These are phyloP conservation scores for Fusarium sp. DNA, from an alignment of 2,329 filamentous ascomycete genomes.

Conservation along the genomic window DNA sequence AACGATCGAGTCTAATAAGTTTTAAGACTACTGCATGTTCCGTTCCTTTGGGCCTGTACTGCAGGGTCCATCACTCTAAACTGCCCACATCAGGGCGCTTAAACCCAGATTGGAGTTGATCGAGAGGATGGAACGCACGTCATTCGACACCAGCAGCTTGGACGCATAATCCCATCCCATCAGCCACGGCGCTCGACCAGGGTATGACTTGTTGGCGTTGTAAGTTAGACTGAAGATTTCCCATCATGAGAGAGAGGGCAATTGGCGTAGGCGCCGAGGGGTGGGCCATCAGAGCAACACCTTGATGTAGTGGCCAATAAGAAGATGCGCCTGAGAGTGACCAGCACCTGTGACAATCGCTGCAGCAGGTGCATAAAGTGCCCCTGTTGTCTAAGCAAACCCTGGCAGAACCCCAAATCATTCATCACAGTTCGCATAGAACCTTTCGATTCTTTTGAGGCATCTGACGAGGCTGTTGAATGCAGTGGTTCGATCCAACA, in stretches of 20 bases:
- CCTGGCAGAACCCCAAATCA: constrained; percentile 22
- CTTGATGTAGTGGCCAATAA: constrained; percentile 26
- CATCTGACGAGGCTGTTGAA: constrained; percentile 45
- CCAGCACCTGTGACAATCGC: constrained; percentile 42
- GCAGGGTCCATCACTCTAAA: constrained; percentile 36
- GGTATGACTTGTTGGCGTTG: constrained; percentile 14
- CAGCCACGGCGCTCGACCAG: constrained; percentile 28
- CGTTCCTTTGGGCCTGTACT: constrained; percentile 35
- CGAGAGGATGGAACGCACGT: constrained; percentile 35
- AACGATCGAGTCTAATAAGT: neutral
- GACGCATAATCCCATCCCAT: constrained; percentile 15
- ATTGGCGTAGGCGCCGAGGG: constrained; percentile 34
- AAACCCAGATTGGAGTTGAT: constrained; percentile 31
- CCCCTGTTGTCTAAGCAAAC: constrained; percentile 27
- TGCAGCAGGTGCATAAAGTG: constrained; percentile 41
- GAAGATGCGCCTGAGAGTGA: constrained; percentile 6
- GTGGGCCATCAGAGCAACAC: constrained; percentile 20
- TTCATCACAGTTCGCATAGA: constrained; percentile 33
- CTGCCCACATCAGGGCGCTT: constrained; percentile 44
- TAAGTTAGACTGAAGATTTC: constrained; percentile 8
- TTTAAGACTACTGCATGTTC: constrained; percentile 1
- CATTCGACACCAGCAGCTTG: constrained; percentile 45
- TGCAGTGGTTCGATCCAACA: constrained; percentile 42
- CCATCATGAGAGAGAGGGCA: neutral
- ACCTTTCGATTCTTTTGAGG: constrained; percentile 45